Conservation (phyloP, 768 basidiomycete species). For the Phanerochaete carnosa region DNA sequence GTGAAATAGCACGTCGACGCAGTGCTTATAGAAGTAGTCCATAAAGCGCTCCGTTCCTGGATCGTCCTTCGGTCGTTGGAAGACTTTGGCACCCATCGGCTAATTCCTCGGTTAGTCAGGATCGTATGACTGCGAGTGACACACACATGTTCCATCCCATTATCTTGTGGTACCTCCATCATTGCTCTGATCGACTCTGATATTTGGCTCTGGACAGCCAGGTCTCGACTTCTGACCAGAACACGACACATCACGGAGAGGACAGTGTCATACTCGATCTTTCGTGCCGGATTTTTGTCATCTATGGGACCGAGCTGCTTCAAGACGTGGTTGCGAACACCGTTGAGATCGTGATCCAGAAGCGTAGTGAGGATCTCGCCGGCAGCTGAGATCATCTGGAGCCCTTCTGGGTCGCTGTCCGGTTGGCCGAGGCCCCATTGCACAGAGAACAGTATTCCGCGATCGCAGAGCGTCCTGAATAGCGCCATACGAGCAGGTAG, state of each 20-base stretch:
- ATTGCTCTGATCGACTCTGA: slow-evolving; percentile 83
- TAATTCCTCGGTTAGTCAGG: slow-evolving; percentile 10
- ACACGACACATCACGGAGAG: slow-evolving; percentile 72
- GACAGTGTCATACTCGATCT: slow-evolving; percentile 69
- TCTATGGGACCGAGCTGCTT: slow-evolving; percentile 75
- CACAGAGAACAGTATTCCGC: slow-evolving; percentile 85
- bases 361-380: slow-evolving; percentile 84
- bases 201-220: slow-evolving; percentile 87
- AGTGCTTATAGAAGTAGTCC: slow-evolving; percentile 90
- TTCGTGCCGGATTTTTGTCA: slow-evolving; percentile 56
- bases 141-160: slow-evolving; percentile 20
- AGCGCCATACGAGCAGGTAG: slow-evolving; percentile 79
- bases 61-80: slow-evolving; percentile 71
- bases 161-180: slow-evolving; percentile 62
- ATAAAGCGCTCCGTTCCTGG: slow-evolving; percentile 85
- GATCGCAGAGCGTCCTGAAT: slow-evolving; percentile 84
- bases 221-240: slow-evolving; percentile 74
- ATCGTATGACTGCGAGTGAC: background rate
- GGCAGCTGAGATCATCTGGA: slow-evolving; percentile 70
- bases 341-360: slow-evolving; percentile 88
- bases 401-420: slow-evolving; percentile 48
- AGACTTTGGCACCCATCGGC: slow-evolving; percentile 38
- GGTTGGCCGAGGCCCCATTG: slow-evolving; percentile 85
- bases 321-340: slow-evolving; percentile 80
- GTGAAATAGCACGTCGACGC: slow-evolving; percentile 72